Evolutionary conservation across 352 stramenopile genomes (phyloP), one percentile per base, ranked within the genome.

Genomic region (Phytopythium aichiense): DNA sequence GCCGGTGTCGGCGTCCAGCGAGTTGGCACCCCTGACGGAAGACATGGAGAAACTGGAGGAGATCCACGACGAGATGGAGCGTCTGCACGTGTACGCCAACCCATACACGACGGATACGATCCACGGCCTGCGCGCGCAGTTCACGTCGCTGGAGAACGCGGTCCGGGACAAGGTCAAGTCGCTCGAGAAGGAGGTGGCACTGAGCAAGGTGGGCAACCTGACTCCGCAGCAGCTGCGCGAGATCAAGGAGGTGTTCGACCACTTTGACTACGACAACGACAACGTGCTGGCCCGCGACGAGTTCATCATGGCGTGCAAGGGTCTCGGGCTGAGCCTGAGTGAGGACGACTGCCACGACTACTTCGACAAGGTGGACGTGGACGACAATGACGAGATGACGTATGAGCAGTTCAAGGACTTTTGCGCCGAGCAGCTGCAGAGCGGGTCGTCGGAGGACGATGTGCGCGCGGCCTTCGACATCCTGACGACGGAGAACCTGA

Each of bases 251-350:
- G 88, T 96, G 33, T 97, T 97, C 43, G 81, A 95, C 56, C 84
- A 95, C 69, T 97, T 97, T 56, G 89, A 97, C 57, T 64, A 92
- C 43, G 87, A 97, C 60, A 81, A 95, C 43, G 87, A 95, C 57
- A 83, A 87, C 56, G 84, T 91, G 31, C 70, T 97, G 15, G 85
- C 84, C 30, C 86, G 90, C 28, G 85, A 94, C 25, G 89, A 97
- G 66, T 95, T 97, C 48, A 95, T 93, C 70, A 95, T 95, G 81
- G 89, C 87, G 16, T 95, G 88, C 75, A 94, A 94, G 67, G 89
- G 80, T 46, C 81, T 96, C 25, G 89, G 89, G 35, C 68, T 96
- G 57, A 87, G 77, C 61, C 68, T 97, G 50, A 93, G 84, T 52
- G 87, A 97, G 48, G 83, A 95, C 56, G 88, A 96, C 35, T 93